Evolutionary conservation across 768 basidiomycete genomes (phyloP), one percentile per base, ranked within the genome.

Genomic region (Leccinum ochraceum): DNA sequence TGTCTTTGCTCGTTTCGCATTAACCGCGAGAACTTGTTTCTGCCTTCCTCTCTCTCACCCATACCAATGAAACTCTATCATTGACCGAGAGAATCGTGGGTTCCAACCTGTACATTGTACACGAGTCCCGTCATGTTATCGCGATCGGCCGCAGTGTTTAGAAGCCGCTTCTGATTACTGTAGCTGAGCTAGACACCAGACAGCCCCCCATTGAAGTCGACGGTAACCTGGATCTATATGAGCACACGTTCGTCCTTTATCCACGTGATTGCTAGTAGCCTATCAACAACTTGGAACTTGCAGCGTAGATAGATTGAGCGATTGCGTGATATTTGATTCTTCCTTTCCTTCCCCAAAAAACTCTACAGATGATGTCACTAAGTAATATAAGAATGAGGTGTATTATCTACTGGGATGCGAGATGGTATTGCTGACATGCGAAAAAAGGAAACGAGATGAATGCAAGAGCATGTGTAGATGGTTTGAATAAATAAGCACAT

Each of bases 331-430:
- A 60, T 69, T 66, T 24, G 8, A 52, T 68, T 58, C 65, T 63
- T 64, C 53, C 51, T 26, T 46, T 37, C 46, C 42, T 44, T 57
- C 51, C 60, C n/a, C 20, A 22, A 46, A 13, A 20, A 61, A 64
- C 60, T 69, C 66, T 69, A 69, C 66, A 65, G 50, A 67, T 67
- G 60, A 62, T 62, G 63, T 53, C 55, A 63, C 66, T 70, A 65
- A 48, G 67, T 68, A 58, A 39, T 59, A 51, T 68, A 57, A 34
- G 57, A 53, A 50, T 68, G 66, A 56, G 26, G 3, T 49, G 58
- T 55, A 53, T 22, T 68, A 62, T 68, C 63, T 69, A 69, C 60
- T 54, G 56, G 22, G 65, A 60, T 63, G 61, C 34, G 57, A 54
- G 59, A 50, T 46, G 37, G 24, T 53, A 50, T 49, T 57, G 66